Evolutionary conservation across 2,329 filamentous ascomycete species (phyloP), one percentile per base, ranked within the genome.

Genomic region (Chaetomium strumarium): DNA sequence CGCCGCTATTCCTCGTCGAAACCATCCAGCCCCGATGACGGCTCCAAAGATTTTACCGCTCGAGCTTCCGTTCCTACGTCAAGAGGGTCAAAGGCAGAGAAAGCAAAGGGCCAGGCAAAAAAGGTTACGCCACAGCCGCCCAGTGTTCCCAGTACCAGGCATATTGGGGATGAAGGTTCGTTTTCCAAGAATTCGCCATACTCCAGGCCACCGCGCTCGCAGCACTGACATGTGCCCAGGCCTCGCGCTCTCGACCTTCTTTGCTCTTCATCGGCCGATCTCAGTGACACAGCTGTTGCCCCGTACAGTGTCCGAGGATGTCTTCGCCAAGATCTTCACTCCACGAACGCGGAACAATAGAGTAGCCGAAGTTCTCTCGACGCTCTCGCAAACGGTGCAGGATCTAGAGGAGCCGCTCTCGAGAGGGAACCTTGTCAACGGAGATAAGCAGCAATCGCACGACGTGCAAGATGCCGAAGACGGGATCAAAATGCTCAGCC

Each of bases 261-360:
- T 97, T 76, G 95, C 91, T 58, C 86, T 95, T 60, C 90, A 99
- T 72, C 85, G 93, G 56, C 93, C 93, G 42, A 92, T 99, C 65
- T 95, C 90, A 51, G 83, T 96, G 60, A 90, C 85, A 46, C 84
- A 85, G 62, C 85, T 86, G 60, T 85, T 96, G 65, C 93, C 87
- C 51, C 83, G 81, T 62, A 75, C 79, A 17, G 79, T 90, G 42
- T 83, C 80, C 48, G 77, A 86, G 57, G 85, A 88, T 66, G 79
- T 85, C 46, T 96, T 97, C 69, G 85, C 88, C 57, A 79, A 86
- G 64, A 91, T 99, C 65, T 97, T 97, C 69, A 76, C 84, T 41
- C 67, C 74, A 52, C 78, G 75, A 49, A 69, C 71, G 19, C 76
- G 75, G 60, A 64, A 69, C 56, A 73, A 72, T 65, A 72, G 74